These are phyloP conservation scores for Hypoxylon sp. DNA, from an alignment of 2,329 filamentous ascomycete species.

Conservation along the genomic window DNA sequence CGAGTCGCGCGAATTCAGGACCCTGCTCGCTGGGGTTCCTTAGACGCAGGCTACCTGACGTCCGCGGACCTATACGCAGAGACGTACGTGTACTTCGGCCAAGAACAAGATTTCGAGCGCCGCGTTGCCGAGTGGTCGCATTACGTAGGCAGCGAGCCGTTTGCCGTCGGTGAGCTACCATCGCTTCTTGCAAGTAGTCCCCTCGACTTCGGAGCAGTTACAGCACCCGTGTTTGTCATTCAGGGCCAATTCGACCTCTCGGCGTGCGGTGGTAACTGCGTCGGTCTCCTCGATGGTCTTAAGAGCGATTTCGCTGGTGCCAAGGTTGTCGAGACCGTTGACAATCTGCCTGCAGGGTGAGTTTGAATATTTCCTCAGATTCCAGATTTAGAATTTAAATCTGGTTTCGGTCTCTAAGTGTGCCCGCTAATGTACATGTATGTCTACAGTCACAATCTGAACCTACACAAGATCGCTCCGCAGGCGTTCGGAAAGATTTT, in stretches of 20 bases:
- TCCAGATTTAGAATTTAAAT: not conserved
- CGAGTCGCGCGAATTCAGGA: constrained; percentile 48
- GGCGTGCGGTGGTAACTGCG: constrained; percentile 52
- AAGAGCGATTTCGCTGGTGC: constrained; percentile 43
- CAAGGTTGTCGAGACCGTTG: constrained; percentile 48
- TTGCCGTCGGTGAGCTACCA: constrained; percentile 51
- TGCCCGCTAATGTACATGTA: too few species aligned
- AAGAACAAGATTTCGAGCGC: constrained; percentile 47
- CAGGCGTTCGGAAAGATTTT: constrained; percentile 49
- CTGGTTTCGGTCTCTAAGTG: not conserved
- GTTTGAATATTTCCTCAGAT: constrained; percentile 15
- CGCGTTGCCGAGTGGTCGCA: constrained; percentile 52
- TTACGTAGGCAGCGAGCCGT: constrained; percentile 50
- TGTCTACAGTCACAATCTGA: too few species aligned
- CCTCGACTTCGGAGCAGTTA: constrained; percentile 44
- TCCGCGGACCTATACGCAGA: constrained; percentile 50
- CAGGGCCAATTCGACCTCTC: constrained; percentile 53
- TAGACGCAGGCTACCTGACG: constrained; percentile 50
- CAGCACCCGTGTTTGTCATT: constrained; percentile 48
- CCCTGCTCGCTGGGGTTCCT: constrained; percentile 48
- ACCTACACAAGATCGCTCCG: constrained; percentile 51
- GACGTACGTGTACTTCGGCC: constrained; percentile 51
- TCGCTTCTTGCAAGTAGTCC: constrained; percentile 49
- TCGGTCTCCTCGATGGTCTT: constrained; percentile 45
- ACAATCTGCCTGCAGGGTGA: constrained; percentile 52